A percentile compares a stretch with the other conserved stretches of the same genome.
phyloP scores from a whole-genome alignment of 805 yeast genomes.

The Candida stauntonica region DNA sequence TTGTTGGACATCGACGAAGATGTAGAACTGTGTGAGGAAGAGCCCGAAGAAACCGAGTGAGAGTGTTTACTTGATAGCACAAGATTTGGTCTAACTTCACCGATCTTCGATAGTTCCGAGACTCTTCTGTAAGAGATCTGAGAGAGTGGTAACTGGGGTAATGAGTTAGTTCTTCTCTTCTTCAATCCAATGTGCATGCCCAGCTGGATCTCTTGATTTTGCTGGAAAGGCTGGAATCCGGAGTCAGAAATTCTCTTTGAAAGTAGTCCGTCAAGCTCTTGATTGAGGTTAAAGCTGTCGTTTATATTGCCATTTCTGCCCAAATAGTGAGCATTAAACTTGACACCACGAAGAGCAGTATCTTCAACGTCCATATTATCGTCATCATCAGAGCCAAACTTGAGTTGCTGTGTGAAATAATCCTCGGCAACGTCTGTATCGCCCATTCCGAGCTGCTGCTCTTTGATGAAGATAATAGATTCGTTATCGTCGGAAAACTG shows the following conservation, averaged over 20 bases:
- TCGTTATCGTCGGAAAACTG: constrained; percentile 14
- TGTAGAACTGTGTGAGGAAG: constrained; percentile 7
- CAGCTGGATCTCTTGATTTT: constrained; percentile 1
- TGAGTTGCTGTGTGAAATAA: constrained; percentile 9
- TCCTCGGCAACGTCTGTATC: constrained; percentile 9
- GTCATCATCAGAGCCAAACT: constrained; percentile 15
- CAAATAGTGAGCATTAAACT: constrained; percentile 6
- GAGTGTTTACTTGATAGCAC: constrained; percentile 9
- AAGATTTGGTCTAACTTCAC: constrained; percentile 37
- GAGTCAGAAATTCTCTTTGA: background rate
- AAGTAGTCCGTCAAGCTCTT: constrained; percentile 5
- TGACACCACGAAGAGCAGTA: constrained; percentile 1
- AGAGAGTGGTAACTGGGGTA: constrained; percentile 51
- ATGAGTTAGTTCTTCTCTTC: constrained; percentile 47
- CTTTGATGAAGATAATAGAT: constrained; percentile 15
- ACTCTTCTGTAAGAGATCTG: constrained; percentile 37
- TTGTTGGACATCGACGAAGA: constrained; percentile 10
- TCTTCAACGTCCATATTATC: constrained; percentile 1
- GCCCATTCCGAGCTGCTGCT: constrained; percentile 5
- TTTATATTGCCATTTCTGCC: constrained; percentile 6
- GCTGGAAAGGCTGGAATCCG: background rate
- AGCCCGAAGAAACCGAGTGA: constrained; percentile 4
- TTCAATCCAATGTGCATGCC: constrained; percentile 29
- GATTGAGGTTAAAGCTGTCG: constrained; percentile 15
- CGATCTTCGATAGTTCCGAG: constrained; percentile 35